These are phyloP conservation scores for Acer campestre DNA, from an alignment of 345 rosid genomes.

Conservation along the genomic window DNA sequence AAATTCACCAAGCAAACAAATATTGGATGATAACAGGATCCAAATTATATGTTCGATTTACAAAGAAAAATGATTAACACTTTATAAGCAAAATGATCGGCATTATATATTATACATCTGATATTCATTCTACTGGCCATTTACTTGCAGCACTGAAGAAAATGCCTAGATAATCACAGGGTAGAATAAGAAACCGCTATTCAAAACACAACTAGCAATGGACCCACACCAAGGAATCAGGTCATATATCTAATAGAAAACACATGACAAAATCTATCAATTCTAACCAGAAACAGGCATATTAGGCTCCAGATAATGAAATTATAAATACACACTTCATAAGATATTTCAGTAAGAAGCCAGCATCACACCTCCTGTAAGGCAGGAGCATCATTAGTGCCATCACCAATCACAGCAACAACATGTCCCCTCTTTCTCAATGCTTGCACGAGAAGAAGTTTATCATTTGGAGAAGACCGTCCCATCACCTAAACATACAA, in stretches of 20 bases:
- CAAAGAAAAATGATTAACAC: neutral
- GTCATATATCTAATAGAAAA: neutral
- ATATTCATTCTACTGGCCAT: neutral
- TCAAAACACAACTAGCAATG: neutral
- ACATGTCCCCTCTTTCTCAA: too few relatives aligned
- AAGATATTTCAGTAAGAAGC: too few relatives aligned
- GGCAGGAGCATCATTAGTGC: too few relatives aligned
- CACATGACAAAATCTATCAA: neutral
- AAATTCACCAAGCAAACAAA: neutral
- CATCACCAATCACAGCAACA: too few relatives aligned
- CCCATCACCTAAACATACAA: too few relatives aligned
- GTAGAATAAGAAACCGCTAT: neutral
- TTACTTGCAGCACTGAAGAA: neutral
- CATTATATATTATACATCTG: neutral
- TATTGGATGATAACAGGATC: neutral
- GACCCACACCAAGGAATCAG: neutral
- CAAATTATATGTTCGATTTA: neutral
- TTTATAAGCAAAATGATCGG: neutral
- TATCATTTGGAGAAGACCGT: too few relatives aligned
- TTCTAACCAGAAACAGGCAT: too few relatives aligned
- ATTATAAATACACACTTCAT: too few relatives aligned
- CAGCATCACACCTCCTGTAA: too few relatives aligned
- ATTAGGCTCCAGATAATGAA: too few relatives aligned
- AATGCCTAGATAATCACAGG: neutral
- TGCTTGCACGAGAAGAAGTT: too few relatives aligned